Evolutionary conservation across 768 basidiomycete species (phyloP).

Genomic region (Flagelloscypha sp.): DNA sequence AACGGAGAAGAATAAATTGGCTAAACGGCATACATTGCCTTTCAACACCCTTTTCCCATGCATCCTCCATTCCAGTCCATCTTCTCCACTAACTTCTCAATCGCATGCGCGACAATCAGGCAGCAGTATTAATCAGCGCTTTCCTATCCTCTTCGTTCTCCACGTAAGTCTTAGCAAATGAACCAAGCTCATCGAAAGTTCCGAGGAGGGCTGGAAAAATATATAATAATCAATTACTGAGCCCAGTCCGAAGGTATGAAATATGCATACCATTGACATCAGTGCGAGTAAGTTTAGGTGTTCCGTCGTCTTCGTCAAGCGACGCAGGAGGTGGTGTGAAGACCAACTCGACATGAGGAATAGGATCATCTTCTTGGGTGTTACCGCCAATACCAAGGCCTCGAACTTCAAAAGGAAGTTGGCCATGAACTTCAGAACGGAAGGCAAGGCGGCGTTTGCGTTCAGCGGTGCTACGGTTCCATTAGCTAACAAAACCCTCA

Average conservation of each 20-base stretch:
- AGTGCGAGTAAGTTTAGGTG: conserved; percentile 11
- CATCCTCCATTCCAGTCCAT: conserved; percentile 75
- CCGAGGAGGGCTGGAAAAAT: conserved; percentile 44
- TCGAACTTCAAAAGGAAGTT: conserved; percentile 77
- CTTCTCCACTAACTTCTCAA: conserved; percentile 64
- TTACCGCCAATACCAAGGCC: too few species aligned
- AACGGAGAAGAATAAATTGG: conserved; percentile 1
- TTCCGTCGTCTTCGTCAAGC: background rate
- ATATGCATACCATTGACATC: conserved; percentile 64
- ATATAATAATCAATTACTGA: conserved; percentile 8
- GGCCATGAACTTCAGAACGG: conserved; percentile 72
- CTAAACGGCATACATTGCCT: conserved; percentile 54
- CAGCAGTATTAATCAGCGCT: conserved; percentile 48
- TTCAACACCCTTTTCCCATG: conserved; percentile 83
- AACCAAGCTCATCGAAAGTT: conserved; percentile 59
- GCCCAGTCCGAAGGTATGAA: background rate
- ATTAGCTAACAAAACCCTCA: conserved; percentile 1
- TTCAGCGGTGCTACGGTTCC: conserved; percentile 52
- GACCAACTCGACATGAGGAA: conserved; percentile 67
- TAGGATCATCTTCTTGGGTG: conserved; percentile 73
- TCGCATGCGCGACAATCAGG: conserved; percentile 47
- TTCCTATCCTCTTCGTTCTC: too few species aligned
- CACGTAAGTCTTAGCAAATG: too few species aligned
- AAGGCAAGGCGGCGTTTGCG: conserved; percentile 80
- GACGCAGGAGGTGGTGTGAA: background rate